Evolutionary conservation across 345 rosid genomes (phyloP), one percentile per base, ranked within the genome.

Genomic region (Arabidopsis suecica): DNA sequence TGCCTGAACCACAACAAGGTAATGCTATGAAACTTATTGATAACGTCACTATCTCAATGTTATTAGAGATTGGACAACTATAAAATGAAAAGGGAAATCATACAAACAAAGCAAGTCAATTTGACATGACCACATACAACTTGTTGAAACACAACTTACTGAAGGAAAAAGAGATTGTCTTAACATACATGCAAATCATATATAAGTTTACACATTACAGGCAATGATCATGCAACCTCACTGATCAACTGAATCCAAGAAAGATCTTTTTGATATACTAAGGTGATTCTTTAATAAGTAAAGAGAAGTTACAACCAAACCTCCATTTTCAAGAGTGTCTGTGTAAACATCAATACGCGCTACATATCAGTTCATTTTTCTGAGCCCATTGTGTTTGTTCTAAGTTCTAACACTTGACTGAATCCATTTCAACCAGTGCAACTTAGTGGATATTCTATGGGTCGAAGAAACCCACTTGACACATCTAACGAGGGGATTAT

Each of bases 1-100:
- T 61, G 95, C 93, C 98, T 95, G 81, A 57, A 79, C 68, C 34
- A 75, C 40, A 37, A 77, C 25, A 49, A 12, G 33, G 30, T 18
- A 55, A 51, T 63, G 48, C 14, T 30, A 2, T 5, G 37, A 57
- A 57, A 20, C 36, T 20, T 47, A 42, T 44, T 12, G 41, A 4
- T 12, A 58, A 32, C 22, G 59, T 60, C 41, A 67, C 38, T 33
- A 53, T 44, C 11, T 23, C 23, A 53, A 65, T 61, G 62, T 59
- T 38, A 65, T 54, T 72, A 28, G 59, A 74, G 50, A 58, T 65
- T 45, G 8, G 14, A 63, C 9, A 53, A 34, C 42, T 65, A 69
- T 7, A 16, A 63, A 33, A 48, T 42, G 11, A 45, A 38, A 79
- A 32, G 65, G 51, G 32, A 56, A 32, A 71, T 18, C 47, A 74